phyloP scores from a whole-genome alignment of 2,329 filamentous ascomycete species.

The Aspergillus fumigatiaffinis region DNA sequence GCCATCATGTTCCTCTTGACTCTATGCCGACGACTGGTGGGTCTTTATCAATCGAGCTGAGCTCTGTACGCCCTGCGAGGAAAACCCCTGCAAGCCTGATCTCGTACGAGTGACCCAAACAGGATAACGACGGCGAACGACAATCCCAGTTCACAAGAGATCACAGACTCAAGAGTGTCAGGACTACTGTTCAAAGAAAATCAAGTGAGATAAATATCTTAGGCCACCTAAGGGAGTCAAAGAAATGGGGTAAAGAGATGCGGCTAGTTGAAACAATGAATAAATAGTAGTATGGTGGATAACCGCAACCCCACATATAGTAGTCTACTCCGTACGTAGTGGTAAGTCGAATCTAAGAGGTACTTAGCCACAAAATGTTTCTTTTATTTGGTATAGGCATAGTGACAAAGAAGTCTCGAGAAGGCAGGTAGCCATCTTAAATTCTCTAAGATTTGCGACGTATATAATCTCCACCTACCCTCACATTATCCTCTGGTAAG shows the following conservation, averaged over 20 bases:
- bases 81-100: neutral
- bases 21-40: neutral
- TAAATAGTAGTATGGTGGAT: neutral
- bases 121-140: neutral
- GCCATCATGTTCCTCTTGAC: neutral
- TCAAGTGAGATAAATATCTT: neutral
- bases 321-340: neutral
- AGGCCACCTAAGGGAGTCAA: neutral
- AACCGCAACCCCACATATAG: neutral
- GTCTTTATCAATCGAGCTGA: neutral
- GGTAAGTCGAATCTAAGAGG: neutral
- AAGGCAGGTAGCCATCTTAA: neutral
- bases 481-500: neutral
- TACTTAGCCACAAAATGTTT: neutral
- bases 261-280: neutral
- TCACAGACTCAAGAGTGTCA: neutral
- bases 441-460: neutral
- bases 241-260: neutral
- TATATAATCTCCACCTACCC: neutral
- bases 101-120: neutral
- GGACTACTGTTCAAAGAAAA: neutral
- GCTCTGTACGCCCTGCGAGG: neutral
- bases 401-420: neutral
- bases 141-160: neutral
- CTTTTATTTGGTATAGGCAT: neutral